A percentile compares a stretch with the other conserved stretches of the same genome.
These are phyloP conservation scores for Diplosphaera chodatii DNA, from an alignment of 139 green algal species.

Conservation along the genomic window DNA sequence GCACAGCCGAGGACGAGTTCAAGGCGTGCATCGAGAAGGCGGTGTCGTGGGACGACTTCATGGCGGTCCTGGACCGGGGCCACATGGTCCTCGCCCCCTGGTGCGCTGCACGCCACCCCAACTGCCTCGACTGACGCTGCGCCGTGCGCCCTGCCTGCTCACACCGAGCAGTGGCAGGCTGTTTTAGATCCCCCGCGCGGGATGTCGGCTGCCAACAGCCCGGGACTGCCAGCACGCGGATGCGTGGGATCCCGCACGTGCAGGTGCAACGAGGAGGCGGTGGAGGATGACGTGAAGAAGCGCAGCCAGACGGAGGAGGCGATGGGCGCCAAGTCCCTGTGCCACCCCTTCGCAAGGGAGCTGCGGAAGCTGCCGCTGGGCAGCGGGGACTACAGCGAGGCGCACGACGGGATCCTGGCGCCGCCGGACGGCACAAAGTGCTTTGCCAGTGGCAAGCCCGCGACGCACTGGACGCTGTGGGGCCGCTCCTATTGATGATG, in stretches of 20 bases:
- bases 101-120: too few species aligned
- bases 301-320: slow-evolving; percentile 63
- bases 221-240: neutral
- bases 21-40: slow-evolving; percentile 56
- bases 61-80: slow-evolving; percentile 77
- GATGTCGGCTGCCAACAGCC: too few species aligned
- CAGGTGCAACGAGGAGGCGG: slow-evolving; percentile 63
- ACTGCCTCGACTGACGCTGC: too few species aligned
- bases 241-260: neutral
- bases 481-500: slow-evolving; percentile 90
- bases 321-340: slow-evolving; percentile 95
- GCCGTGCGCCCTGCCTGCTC: too few species aligned
- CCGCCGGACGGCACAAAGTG: slow-evolving; percentile 67
- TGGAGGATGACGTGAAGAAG: slow-evolving; percentile 92
- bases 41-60: slow-evolving; percentile 91
- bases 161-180: too few species aligned
- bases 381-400: neutral
- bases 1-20: slow-evolving; percentile 40
- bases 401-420: neutral
- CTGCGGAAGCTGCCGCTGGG: slow-evolving; percentile 71
- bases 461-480: slow-evolving; percentile 95
- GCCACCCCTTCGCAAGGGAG: slow-evolving; percentile 79
- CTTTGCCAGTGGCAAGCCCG: slow-evolving; percentile 88
- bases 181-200: too few species aligned
- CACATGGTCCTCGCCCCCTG: slow-evolving; percentile 94